phyloP scores from a whole-genome alignment of 805 yeast genomes.

The Starmerella powellii region DNA sequence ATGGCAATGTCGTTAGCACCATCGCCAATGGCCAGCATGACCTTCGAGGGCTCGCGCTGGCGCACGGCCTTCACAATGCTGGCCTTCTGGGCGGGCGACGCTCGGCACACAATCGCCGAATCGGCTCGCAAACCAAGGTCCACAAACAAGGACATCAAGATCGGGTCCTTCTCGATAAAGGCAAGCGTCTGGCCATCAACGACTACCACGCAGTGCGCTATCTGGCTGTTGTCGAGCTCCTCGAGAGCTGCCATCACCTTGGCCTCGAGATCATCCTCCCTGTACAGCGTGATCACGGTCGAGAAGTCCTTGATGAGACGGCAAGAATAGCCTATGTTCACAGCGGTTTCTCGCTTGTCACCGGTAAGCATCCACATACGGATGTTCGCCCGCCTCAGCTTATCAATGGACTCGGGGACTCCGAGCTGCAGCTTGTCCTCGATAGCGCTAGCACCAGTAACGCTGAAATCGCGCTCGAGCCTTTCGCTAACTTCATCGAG shows the following conservation, averaged over 20 bases:
- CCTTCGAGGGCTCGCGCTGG: conserved; percentile 49
- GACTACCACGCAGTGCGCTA: conserved; percentile 91
- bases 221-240: conserved; percentile 57
- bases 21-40: conserved; percentile 93
- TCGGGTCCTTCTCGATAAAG: conserved; percentile 58
- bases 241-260: conserved; percentile 63
- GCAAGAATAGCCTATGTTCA: conserved; percentile 92
- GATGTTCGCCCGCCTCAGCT: conserved; percentile 82
- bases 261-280: conserved; percentile 47
- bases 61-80: conserved; percentile 75
- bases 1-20: conserved; percentile 99
- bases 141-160: conserved; percentile 60
- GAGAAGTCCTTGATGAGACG: conserved; percentile 86
- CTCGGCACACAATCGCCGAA: conserved; percentile 89
- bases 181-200: conserved; percentile 85
- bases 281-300: conserved; percentile 58
- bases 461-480: conserved; percentile 54
- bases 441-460: conserved; percentile 90
- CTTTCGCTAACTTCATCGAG: conserved; percentile 62
- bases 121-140: conserved; percentile 80
- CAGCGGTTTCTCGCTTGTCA: conserved; percentile 95
- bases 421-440: conserved; percentile 95
- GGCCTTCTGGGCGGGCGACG: conserved; percentile 95
- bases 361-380: conserved; percentile 98
- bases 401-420: conserved; percentile 91